Evolutionary conservation across 2,329 filamentous ascomycete species (phyloP), one percentile per base, ranked within the genome.

Genomic region (Zarea fungicola): DNA sequence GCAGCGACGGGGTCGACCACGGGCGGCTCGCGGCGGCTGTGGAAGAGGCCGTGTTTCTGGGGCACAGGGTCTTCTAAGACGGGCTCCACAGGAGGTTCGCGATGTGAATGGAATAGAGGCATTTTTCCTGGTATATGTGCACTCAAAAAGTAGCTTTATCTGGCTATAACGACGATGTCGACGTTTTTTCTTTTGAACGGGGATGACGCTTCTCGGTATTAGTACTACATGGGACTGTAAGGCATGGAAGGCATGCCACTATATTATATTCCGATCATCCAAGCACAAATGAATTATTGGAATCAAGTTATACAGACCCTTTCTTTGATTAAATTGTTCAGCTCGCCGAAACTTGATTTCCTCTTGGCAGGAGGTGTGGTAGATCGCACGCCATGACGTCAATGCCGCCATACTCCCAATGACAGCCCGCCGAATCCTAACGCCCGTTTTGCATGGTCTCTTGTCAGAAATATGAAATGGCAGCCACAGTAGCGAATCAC

Each of bases 21-120:
- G 1, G 58, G 53, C n/a, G 61, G 60, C 21, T 65, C 56, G 16
- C 58, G 59, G n/a, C 59, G 64, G 41, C 59, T 56, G 44, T 61
- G 57, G 56, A 73, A 72, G 56, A 72, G 62, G 48, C 69, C 60
- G 55, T 64, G 63, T 16, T 64, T 65, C 55, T 64, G 57, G 31
- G 57, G 53, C 36, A 54, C 57, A 23, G 62, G 60, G 44, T 66
- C 61, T 55, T 63, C 54, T 19, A 58, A 57, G 43, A 62, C 60
- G 6, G 63, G 66, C 52, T 68, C 65, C 7, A 61, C 61, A 1
- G 58, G 53, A 14, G 61, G 60, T 19, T 65, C 56, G 16, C 58
- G 59, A 29, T 57, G 60, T 26, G 57, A 57, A 42, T 59, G 58
- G 42, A 66, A 66, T 42, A 65, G 54, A 50, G 62, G 62, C 64